These are phyloP conservation scores for Lecanicillium sp. DNA, from an alignment of 2,329 filamentous ascomycete genomes.

Conservation along the genomic window DNA sequence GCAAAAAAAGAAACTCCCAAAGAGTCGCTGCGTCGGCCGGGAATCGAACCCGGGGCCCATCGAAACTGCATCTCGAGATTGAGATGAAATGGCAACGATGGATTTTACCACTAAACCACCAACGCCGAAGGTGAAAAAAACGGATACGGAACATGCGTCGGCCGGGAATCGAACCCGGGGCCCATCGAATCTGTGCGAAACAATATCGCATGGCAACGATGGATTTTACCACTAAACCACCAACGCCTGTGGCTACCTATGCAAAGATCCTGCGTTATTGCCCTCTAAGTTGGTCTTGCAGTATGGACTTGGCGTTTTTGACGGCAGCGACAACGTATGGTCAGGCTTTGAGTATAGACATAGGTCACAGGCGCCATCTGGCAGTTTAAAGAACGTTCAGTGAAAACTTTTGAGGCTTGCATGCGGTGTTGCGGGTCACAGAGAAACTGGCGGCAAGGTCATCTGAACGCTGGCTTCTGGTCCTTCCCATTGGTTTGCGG, in stretches of 20 bases:
- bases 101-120: constrained; percentile 16
- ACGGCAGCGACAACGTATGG: too few relatives aligned
- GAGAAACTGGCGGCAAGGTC: too few relatives aligned
- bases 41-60: constrained; percentile 26
- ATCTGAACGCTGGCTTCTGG: too few relatives aligned
- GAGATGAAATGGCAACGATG: constrained; percentile 25
- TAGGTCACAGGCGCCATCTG: too few relatives aligned
- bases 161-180: constrained; percentile 26
- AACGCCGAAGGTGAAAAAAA: constrained; percentile 2
- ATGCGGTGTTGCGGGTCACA: too few relatives aligned
- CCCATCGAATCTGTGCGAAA: constrained; percentile 19
- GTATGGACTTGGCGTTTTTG: too few relatives aligned
- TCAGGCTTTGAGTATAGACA: too few relatives aligned
- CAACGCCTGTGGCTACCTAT: constrained; percentile 16
- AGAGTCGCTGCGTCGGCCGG: constrained; percentile 20
- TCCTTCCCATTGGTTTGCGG: too few relatives aligned
- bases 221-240: constrained; percentile 28
- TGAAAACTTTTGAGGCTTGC: too few relatives aligned
- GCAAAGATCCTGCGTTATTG: background rate
- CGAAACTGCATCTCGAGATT: constrained; percentile 16
- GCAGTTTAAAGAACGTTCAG: too few relatives aligned
- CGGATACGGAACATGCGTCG: constrained; percentile 15
- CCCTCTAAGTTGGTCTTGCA: too few relatives aligned
- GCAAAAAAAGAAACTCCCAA: constrained; percentile 1
- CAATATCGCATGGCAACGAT: constrained; percentile 25